Evolutionary conservation across 257 asterid species (phyloP).

Genomic region (Salvia hispanica): DNA sequence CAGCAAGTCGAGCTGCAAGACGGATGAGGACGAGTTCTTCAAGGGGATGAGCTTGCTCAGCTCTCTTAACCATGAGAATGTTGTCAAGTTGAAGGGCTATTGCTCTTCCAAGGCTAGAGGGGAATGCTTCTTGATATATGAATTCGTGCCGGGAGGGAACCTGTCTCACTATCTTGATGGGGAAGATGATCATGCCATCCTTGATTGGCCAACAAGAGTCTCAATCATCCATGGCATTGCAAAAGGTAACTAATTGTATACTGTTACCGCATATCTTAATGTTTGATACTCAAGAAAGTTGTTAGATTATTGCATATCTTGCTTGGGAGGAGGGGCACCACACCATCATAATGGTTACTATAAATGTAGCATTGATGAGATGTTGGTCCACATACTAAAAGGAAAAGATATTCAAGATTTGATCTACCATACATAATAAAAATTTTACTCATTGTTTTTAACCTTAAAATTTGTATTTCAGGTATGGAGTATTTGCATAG

Average conservation of each 20-base stretch:
- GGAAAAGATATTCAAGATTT: conserved; percentile 10
- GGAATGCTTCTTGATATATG: conserved; percentile 78
- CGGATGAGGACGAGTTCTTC: conserved; percentile 77
- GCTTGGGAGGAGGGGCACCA: too few relatives aligned
- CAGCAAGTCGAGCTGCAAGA: conserved; percentile 71
- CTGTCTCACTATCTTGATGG: conserved; percentile 65
- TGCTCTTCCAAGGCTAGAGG: conserved; percentile 91
- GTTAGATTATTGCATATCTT: too few relatives aligned
- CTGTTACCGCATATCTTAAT: neutral
- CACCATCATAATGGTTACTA: neutral
- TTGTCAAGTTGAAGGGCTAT: conserved; percentile 72
- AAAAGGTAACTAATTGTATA: conserved; percentile 50
- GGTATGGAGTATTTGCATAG: conserved; percentile 79
- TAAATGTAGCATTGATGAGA: conserved; percentile 30
- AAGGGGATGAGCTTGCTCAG: conserved; percentile 73
- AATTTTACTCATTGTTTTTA: too few relatives aligned
- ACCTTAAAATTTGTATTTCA: conserved; percentile 21
- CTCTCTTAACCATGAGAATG: conserved; percentile 71
- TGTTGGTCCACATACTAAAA: conserved; percentile 40
- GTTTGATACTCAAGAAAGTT: neutral
- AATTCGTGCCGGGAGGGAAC: conserved; percentile 70
- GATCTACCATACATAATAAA: neutral
- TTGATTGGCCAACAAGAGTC: conserved; percentile 81
- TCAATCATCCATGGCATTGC: conserved; percentile 84
- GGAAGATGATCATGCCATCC: conserved; percentile 48